Base-by-base conservation (phyloP, 1,284 basidiomycete species). In the Pascua sp. region DNA sequence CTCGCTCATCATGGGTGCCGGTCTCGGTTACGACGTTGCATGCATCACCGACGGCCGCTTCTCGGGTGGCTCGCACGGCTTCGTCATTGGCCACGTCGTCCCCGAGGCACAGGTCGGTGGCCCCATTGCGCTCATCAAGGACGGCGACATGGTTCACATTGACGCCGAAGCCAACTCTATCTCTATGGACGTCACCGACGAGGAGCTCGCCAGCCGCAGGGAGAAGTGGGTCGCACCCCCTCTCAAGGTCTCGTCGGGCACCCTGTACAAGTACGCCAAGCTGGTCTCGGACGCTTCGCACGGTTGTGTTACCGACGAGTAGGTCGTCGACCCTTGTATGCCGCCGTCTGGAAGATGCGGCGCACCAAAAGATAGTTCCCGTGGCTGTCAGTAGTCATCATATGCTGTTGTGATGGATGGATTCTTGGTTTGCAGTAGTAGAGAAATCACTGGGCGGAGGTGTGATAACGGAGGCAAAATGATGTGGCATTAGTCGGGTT, bases 1-100 rank as follows among this genome's bases (percentile, higher is more conserved):
- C n/a, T 87, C 84, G 59, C 86, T 91, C 47, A 84, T 97, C 64
- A 90, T 93, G 79, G 95, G 95, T 39, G 94, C 94, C 53, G 95
- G 95, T 42, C 82, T 98, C 16, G 88, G 91, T 42, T 85, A 87
- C 59, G 88, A 89, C 52, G 94, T 93, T 4, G 94, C 94, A 1
- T 84, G 96, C 62, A 86, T 98, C 67, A 98, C 95, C 0, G 95
- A 98, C 75, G 95, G 95, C 47, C 85, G 95, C 44, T 98, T 98
- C 83, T 92, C 89, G 37, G 95, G 94, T 53, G 89, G 79, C 56
- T 80, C 80, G 43, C 80, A 81, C 71, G 80, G 80, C 9, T 83
- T 84, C 69, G 81, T 81, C 39, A 80, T 82, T 44, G 73, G 72
- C 39, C 71, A 76, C 57, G 70, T 74, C 37, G 70, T 73, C 7